Base-by-base conservation (phyloP, 345 rosid genomes). In the Ricinus communis region DNA sequence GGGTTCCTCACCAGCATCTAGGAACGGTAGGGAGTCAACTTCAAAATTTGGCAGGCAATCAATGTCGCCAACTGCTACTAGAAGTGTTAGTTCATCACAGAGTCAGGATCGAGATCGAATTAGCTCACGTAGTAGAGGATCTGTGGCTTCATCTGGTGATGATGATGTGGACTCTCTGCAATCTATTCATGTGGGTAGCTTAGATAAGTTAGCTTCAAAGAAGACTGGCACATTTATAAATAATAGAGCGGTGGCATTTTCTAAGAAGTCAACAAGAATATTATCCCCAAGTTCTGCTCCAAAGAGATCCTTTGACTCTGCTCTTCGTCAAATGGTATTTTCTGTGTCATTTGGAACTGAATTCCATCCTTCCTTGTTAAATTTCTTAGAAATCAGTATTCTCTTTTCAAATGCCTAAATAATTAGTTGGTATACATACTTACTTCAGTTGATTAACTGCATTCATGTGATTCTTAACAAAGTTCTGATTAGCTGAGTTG, bases 1-100 rank as follows among this genome's bases (percentile, higher is more conserved):
- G 86, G 98, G 99, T 41, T 90, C 94, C 74, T 93, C 98, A 13
- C 98, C 99, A 62, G 99, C 98, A 56, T 95, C 99, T 69, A 87
- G 89, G 82, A 92, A 87, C 82, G 87, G 96, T 18, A 85, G 78
- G 80, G 94, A 90, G 70, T 77, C 88, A 14, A 54, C 80, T 45
- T 80, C 87, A 31, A 84, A 77, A 71, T 82, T 75, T 40, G 77
- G 89, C 76, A 83, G 98, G 85, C 96, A 91, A 79, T 95, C 98
- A 38, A 85, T 93, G 87, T 95, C 99, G 76, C 99, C 99, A 11
- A 91, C 90, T 73, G 87, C 93, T 75, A 80, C 96, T 51, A 89
- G 96, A 87, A 95, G 97, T 86, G 89, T 81, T 73, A 85, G 90
- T 71, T 90, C 97, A 75, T 93, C 98, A 62, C 88, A 82, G 53